Base-by-base conservation (phyloP, 139 green algal species). In the Chlamydomonas sphaeroides region DNA sequence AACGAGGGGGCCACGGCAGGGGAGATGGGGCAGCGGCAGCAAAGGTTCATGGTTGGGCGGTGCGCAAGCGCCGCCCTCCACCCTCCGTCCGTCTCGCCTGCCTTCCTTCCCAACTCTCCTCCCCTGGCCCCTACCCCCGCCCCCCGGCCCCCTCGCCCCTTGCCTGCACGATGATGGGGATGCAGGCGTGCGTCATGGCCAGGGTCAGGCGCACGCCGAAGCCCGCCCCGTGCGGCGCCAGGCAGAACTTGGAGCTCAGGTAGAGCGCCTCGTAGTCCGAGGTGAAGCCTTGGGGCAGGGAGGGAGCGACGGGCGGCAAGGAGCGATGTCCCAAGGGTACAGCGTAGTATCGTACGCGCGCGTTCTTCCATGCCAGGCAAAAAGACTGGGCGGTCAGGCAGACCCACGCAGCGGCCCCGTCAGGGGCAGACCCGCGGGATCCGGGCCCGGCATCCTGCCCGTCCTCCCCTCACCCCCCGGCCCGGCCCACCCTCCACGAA, bases 111-210 rank as follows among this genome's bases (percentile, higher is more conserved):
- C n/a, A n/a, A n/a, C n/a, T n/a, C n/a, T n/a, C n/a, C n/a, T n/a
- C n/a, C n/a, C n/a, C n/a, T n/a, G n/a, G n/a, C n/a, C n/a, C n/a
- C n/a, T n/a, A n/a, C n/a, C n/a, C n/a, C n/a, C n/a, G n/a, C n/a
- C n/a, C n/a, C n/a, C n/a, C n/a, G n/a, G n/a, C n/a, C n/a, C n/a
- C n/a, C 61, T 35, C n/a, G 65, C 30, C 30, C 33, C 74, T 51
- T 36, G 87, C 88, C 78, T 93, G 89, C 10, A 93, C 84, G n/a
- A 93, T 90, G 35, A 93, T 79, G 11, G 90, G 90, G 33, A 93
- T 73, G 59, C 90, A 93, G 25, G 76, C 90, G 32, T 83, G 62
- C 4, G 83, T 36, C 84, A 93, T 90, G n/a, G 78, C 78, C 33
- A 83, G 57, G 4, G 77, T 68, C 30, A 93, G 67, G 0, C 88